Conservation (phyloP, 2,329 filamentous ascomycete genomes). For the Apiospora malaysiana region DNA sequence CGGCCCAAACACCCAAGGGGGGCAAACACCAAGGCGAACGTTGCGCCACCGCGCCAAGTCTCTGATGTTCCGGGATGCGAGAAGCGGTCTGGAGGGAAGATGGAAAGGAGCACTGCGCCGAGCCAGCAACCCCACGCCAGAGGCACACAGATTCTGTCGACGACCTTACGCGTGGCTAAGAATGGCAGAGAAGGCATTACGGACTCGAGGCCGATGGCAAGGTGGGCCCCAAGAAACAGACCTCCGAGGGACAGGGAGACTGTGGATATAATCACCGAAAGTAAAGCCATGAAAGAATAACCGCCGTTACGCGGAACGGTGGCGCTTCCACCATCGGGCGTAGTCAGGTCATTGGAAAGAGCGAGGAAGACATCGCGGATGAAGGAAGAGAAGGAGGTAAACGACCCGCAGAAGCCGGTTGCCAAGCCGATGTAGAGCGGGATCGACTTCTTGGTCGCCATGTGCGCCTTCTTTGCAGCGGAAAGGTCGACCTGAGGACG, state of each 20-base stretch:
- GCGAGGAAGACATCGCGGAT: conserved; percentile 81
- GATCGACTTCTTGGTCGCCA: conserved; percentile 79
- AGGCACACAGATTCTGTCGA: conserved; percentile 69
- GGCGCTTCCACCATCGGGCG: conserved; percentile 49
- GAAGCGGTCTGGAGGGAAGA: conserved; percentile 68
- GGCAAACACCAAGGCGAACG: conserved; percentile 82
- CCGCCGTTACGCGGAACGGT: conserved; percentile 67
- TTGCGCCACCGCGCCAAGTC: conserved; percentile 75
- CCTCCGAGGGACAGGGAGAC: conserved; percentile 72
- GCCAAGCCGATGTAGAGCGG: conserved; percentile 87
- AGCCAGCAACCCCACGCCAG: conserved; percentile 80
- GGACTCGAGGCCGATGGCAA: conserved; percentile 67
- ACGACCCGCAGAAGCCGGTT: conserved; percentile 87
- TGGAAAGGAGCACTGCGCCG: conserved; percentile 73
- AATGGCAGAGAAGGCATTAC: conserved; percentile 67
- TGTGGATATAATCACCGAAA: conserved; percentile 77
- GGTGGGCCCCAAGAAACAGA: conserved; percentile 74
- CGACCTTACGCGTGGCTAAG: conserved; percentile 57
- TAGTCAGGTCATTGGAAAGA: conserved; percentile 73
- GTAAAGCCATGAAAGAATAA: conserved; percentile 81
- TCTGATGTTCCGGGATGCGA: conserved; percentile 49
- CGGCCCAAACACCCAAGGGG: conserved; percentile 78
- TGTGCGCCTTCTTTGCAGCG: conserved; percentile 61
- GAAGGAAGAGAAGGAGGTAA: conserved; percentile 89
- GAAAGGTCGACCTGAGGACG: conserved; percentile 42